phyloP scores from a whole-genome alignment of 495 filamentous ascomycete genomes.

The Neurospora intermedia region DNA sequence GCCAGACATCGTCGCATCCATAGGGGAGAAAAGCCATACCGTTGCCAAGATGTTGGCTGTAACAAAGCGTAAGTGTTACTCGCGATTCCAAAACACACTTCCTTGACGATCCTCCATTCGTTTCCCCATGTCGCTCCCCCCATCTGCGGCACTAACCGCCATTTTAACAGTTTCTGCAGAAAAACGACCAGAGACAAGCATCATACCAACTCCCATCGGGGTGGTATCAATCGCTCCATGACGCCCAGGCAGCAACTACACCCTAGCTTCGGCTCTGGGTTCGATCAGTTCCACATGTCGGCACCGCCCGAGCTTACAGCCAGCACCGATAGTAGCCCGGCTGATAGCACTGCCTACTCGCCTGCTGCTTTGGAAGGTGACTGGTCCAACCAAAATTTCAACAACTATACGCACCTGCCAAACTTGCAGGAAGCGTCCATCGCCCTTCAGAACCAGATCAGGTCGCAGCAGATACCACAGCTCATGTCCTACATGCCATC shows the following conservation, averaged over 20 bases:
- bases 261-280: slow-evolving; percentile 3
- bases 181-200: slow-evolving; percentile 87
- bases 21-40: slow-evolving; percentile 76
- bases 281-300: slow-evolving; percentile 19
- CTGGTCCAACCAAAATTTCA: slow-evolving; percentile 1
- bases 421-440: slow-evolving; percentile 25
- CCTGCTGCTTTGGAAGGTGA: slow-evolving; percentile 29
- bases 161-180: slow-evolving; percentile 59
- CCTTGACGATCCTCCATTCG: background rate
- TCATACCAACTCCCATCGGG: slow-evolving; percentile 56
- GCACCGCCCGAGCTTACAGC: slow-evolving; percentile 22
- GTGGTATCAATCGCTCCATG: slow-evolving; percentile 46
- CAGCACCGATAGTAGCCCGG: slow-evolving; percentile 35
- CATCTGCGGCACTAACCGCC: slow-evolving; percentile 16
- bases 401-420: slow-evolving; percentile 36
- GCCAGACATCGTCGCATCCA: slow-evolving; percentile 81
- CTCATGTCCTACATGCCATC: slow-evolving; percentile 6
- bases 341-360: background rate
- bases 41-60: slow-evolving; percentile 67
- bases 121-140: slow-evolving; percentile 6
- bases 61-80: slow-evolving; percentile 55
- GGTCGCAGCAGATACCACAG: slow-evolving; percentile 7
- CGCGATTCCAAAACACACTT: background rate
- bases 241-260: slow-evolving; percentile 28
- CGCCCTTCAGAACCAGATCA: slow-evolving; percentile 10